Conservation (phyloP, 1,284 basidiomycete species). For the Trichosporon sp. region DNA sequence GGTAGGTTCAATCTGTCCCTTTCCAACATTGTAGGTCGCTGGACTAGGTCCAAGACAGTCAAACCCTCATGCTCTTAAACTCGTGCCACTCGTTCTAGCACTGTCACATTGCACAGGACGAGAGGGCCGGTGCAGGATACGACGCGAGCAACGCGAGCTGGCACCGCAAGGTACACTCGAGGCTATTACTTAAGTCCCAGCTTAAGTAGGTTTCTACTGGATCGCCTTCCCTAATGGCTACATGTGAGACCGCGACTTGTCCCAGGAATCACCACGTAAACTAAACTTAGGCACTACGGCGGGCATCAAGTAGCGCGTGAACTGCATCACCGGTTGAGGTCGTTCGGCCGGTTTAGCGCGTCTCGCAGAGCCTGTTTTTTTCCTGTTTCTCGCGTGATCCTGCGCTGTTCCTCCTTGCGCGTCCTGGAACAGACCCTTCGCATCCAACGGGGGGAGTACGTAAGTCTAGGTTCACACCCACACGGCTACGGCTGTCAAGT, state of each 20-base stretch:
- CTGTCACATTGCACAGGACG: slow-evolving; percentile 13
- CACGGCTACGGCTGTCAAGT: background rate
- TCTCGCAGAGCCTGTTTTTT: background rate
- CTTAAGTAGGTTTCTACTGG: slow-evolving; percentile 5
- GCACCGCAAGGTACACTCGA: slow-evolving; percentile 5
- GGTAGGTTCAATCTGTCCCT: slow-evolving; percentile 13
- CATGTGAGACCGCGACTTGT: slow-evolving; percentile 8
- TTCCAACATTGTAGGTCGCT: slow-evolving; percentile 1
- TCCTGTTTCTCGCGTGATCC: background rate
- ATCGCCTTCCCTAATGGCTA: slow-evolving; percentile 3
- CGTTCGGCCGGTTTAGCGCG: slow-evolving; percentile 12
- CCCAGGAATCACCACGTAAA: slow-evolving; percentile 17
- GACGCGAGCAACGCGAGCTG: background rate
- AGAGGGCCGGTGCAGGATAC: background rate
- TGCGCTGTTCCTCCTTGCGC: background rate
- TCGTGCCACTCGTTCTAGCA: slow-evolving; percentile 5
- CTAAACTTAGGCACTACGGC: background rate
- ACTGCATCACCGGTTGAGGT: background rate
- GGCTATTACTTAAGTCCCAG: slow-evolving; percentile 1
- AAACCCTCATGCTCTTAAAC: slow-evolving; percentile 15
- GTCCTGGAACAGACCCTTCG: background rate
- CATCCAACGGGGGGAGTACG: background rate
- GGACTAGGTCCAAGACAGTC: slow-evolving; percentile 9
- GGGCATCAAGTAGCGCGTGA: background rate
- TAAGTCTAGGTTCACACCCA: background rate